phyloP scores from a whole-genome alignment of 2,329 filamentous ascomycete species.

The Pseudocercospora cruenta region DNA sequence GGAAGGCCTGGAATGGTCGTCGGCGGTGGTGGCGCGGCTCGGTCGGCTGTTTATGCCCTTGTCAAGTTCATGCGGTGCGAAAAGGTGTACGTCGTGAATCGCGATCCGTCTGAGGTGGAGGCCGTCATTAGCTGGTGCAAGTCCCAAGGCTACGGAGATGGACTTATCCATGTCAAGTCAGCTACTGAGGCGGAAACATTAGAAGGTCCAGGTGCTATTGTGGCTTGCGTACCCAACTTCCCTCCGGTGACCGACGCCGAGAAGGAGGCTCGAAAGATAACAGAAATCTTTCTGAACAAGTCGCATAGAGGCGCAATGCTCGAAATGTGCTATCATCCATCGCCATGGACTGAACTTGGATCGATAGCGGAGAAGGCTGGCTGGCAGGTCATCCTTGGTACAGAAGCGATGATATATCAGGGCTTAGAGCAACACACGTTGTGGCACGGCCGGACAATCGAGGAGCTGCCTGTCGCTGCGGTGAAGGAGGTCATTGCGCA shows the following conservation, averaged over 20 bases:
- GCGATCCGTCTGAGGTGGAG: conserved; percentile 68
- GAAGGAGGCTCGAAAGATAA: conserved; percentile 60
- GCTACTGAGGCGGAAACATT: conserved; percentile 63
- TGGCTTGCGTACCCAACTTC: conserved; percentile 77
- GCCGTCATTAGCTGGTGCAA: conserved; percentile 68
- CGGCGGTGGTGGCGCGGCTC: conserved; percentile 77
- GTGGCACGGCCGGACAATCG: conserved; percentile 64
- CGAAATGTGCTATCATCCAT: conserved; percentile 83
- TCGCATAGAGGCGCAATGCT: conserved; percentile 68
- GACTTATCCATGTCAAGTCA: conserved; percentile 64
- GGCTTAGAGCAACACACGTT: conserved; percentile 65
- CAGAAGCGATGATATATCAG: conserved; percentile 77
- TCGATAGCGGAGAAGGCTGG: conserved; percentile 62
- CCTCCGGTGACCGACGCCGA: conserved; percentile 69
- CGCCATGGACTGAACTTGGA: conserved; percentile 68
- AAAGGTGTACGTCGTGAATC: conserved; percentile 76
- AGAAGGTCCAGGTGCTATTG: conserved; percentile 66
- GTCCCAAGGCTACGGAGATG: conserved; percentile 61
- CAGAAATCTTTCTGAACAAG: conserved; percentile 54
- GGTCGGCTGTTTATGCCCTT: conserved; percentile 76
- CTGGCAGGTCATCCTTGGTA: conserved; percentile 76
- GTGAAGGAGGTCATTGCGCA: conserved; percentile 59
- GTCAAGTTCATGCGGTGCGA: conserved; percentile 69
- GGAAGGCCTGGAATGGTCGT: conserved; percentile 71
- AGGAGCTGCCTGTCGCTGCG: conserved; percentile 62